phyloP scores from a whole-genome alignment of 2,329 filamentous ascomycete species.

The Apiospora koreana region DNA sequence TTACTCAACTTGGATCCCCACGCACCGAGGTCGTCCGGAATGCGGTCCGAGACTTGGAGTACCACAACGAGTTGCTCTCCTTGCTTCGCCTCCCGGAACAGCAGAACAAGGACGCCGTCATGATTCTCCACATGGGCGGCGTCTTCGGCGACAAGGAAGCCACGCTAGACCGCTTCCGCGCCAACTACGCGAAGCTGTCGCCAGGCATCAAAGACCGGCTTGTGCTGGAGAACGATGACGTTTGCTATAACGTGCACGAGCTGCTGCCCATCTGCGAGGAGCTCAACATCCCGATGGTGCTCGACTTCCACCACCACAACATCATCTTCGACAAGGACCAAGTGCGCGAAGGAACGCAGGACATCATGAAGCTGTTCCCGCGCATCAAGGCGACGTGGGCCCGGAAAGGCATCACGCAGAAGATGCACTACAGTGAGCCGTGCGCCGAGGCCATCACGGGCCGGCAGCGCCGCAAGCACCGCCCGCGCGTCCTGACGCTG shows the following conservation, averaged over 20 bases:
- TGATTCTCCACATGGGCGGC: constrained; percentile 94
- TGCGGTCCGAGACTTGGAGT: constrained; percentile 79
- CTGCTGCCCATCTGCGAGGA: constrained; percentile 88
- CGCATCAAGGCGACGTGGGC: constrained; percentile 84
- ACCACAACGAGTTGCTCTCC: constrained; percentile 82
- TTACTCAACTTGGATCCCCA: constrained; percentile 87
- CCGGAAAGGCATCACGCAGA: constrained; percentile 81
- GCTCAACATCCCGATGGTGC: constrained; percentile 87
- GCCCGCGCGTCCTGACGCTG: constrained; percentile 72
- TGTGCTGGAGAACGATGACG: constrained; percentile 93
- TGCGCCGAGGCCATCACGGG: constrained; percentile 74
- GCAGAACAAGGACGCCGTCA: constrained; percentile 81
- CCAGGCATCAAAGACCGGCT: constrained; percentile 75
- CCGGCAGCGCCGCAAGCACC: constrained; percentile 82
- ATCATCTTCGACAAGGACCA: constrained; percentile 77
- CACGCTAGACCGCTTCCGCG: constrained; percentile 74
- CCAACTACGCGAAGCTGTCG: constrained; percentile 70
- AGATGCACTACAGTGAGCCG: constrained; percentile 96
- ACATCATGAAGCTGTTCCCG: constrained; percentile 73
- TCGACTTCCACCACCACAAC: constrained; percentile 96
- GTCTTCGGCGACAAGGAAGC: constrained; percentile 84
- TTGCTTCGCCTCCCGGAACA: constrained; percentile 77
- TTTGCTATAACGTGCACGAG: constrained; percentile 90
- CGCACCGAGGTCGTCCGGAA: constrained; percentile 74
- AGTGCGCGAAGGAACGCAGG: constrained; percentile 80